Evolutionary conservation across 805 yeast species (phyloP), one percentile per base, ranked within the genome.

Genomic region (Kluyveromyces aestuarii): DNA sequence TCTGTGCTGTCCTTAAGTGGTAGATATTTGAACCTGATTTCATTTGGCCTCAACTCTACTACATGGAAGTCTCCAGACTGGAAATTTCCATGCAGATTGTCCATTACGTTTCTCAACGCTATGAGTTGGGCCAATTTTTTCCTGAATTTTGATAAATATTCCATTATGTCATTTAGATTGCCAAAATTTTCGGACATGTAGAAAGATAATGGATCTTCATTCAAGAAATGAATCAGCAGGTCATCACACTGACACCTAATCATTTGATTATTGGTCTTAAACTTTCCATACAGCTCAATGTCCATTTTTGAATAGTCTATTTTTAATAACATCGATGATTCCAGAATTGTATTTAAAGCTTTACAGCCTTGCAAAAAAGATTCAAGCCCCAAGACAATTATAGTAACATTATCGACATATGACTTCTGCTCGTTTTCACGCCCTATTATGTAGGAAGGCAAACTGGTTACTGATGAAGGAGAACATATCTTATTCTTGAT

Each of bases 1-100:
- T 55, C 59, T 2, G 38, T 39, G 44, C 53, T 52, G 41, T 59
- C 54, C 25, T 59, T 57, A 21, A 19, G 8, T n/a, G 45, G 45
- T 27, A 66, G 49, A 50, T 66, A 66, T 46, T 64, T 63, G 52
- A 66, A 66, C 8, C 65, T 54, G 13, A 66, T 63, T 49, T 66
- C 67, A 43, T 65, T 62, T 8, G 66, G 64, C 44, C 60, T 60
- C 38, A 65, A 47, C 21, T 60, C 60, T 10, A 64, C 56, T 33
- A 66, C 63, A 41, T 57, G 57, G 50, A 66, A 66, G 45, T 56
- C 53, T 6, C 60, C 60, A 10, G 68, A 60, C 13, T 62, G 57
- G 48, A 66, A 66, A 43, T 59, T 65, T 18, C 59, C 56, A 46
- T 63, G 66, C 37, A 66, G 43, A 37, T 59, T 61, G 41, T 65